Percentiles rank a stretch among this genome's conserved stretches.
phyloP scores from a whole-genome alignment of 768 basidiomycete species.

The Dictyophora rubrovolvata region DNA sequence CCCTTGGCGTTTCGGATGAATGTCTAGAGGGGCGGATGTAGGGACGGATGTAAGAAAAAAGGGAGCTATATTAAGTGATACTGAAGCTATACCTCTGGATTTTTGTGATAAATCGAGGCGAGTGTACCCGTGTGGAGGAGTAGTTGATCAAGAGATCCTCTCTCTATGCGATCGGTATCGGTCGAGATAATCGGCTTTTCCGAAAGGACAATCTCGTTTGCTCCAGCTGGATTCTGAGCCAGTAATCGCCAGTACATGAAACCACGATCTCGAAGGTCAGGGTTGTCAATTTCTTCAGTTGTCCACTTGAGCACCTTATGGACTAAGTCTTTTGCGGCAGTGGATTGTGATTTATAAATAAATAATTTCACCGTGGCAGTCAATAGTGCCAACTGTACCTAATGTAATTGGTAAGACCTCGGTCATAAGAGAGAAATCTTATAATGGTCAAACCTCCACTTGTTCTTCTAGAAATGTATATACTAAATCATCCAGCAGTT shows the following conservation, averaged over 20 bases:
- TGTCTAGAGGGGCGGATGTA: slow-evolving; percentile 38
- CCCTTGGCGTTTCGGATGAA: slow-evolving; percentile 88
- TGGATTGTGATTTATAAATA: slow-evolving; percentile 76
- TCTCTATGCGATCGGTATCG: slow-evolving; percentile 95
- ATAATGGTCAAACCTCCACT: slow-evolving; percentile 52
- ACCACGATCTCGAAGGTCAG: slow-evolving; percentile 91
- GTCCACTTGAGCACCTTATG: slow-evolving; percentile 95
- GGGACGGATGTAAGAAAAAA: not conserved
- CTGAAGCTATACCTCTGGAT: slow-evolving; percentile 61
- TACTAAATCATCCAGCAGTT: slow-evolving; percentile 84
- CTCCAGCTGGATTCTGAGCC: slow-evolving; percentile 82
- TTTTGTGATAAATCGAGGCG: slow-evolving; percentile 96
- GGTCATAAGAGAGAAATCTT: not conserved
- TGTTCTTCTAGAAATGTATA: slow-evolving; percentile 88
- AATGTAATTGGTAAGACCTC: not conserved
- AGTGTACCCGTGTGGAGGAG: slow-evolving; percentile 88
- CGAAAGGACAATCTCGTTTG: slow-evolving; percentile 81
- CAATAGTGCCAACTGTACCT: slow-evolving; percentile 93
- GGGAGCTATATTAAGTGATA: not conserved
- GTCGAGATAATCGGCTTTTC: slow-evolving; percentile 97
- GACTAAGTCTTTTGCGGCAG: slow-evolving; percentile 79
- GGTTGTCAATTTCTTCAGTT: slow-evolving; percentile 96
- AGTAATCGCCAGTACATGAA: slow-evolving; percentile 99
- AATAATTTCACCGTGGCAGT: slow-evolving; percentile 96
- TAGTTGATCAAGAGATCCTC: slow-evolving; percentile 90